Evolutionary conservation across 2,329 filamentous ascomycete genomes (phyloP).

Genomic region (Colletotrichum sp.): DNA sequence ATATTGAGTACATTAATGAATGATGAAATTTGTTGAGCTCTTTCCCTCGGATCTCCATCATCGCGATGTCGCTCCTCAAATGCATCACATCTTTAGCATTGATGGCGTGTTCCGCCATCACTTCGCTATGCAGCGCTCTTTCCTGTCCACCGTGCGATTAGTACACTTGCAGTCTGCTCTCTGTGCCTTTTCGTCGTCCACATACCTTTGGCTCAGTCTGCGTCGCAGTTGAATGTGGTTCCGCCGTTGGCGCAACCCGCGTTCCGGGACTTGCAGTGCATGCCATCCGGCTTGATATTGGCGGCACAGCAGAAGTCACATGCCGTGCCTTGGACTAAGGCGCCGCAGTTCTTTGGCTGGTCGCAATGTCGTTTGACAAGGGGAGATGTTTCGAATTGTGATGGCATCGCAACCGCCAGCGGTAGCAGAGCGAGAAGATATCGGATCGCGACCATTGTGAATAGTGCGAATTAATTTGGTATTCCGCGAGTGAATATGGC

Average conservation of each 20-base stretch:
- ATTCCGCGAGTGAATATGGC: rapidly evolving
- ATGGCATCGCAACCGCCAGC: neutral
- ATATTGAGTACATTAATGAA: neutral
- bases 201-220: neutral
- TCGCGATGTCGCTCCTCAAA: rapidly evolving
- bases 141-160: rapidly evolving
- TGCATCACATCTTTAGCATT: neutral
- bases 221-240: neutral
- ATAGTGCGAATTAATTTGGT: neutral
- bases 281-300: neutral
- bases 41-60: neutral
- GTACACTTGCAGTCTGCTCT: rapidly evolving
- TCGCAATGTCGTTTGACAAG: conserved; percentile 19
- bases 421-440: neutral
- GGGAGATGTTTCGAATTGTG: neutral
- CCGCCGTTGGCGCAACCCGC: neutral
- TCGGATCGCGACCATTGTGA: neutral
- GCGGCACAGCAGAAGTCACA: conserved; percentile 13
- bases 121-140: neutral
- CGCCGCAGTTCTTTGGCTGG: conserved; percentile 20
- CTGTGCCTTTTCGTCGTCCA: neutral
- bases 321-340: neutral
- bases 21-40: rapidly evolving
- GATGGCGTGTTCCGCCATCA: rapidly evolving
- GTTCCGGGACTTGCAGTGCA: neutral